phyloP scores from a whole-genome alignment of 2,329 filamentous ascomycete genomes.

The Alternaria sp. region DNA sequence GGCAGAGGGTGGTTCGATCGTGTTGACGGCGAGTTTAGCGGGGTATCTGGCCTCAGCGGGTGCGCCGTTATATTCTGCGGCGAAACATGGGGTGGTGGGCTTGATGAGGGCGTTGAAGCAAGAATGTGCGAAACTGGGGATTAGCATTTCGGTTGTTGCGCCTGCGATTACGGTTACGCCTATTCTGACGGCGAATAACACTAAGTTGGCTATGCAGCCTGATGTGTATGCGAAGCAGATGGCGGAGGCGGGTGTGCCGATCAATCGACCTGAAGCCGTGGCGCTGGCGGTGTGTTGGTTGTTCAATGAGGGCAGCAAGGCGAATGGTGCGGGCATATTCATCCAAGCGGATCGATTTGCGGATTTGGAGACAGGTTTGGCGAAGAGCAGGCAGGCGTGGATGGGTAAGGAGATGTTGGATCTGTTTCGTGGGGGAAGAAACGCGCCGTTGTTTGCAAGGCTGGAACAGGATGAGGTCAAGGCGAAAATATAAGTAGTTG shows the following conservation, averaged over 20 bases:
- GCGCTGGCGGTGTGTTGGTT: conserved; percentile 55
- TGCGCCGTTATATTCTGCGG: conserved; percentile 56
- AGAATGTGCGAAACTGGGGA: conserved; percentile 54
- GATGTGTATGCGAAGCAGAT: conserved; percentile 53
- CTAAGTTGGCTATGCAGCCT: conserved; percentile 33
- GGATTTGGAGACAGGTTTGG: conserved; percentile 56
- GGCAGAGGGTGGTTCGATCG: conserved; percentile 52
- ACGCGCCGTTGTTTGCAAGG: conserved; percentile 39
- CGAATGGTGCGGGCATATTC: conserved; percentile 55
- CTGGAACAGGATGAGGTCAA: conserved; percentile 26
- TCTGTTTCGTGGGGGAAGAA: conserved; percentile 55
- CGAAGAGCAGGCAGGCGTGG: conserved; percentile 54
- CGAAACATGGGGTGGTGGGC: conserved; percentile 60
- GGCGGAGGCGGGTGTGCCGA: conserved; percentile 53
- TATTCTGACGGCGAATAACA: conserved; percentile 47
- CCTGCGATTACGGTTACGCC: conserved; percentile 58
- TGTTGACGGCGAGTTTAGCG: conserved; percentile 57
- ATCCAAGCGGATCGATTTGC: conserved; percentile 52
- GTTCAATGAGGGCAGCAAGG: conserved; percentile 51
- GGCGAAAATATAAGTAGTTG: conserved; percentile 24
- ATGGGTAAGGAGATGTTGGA: conserved; percentile 60
- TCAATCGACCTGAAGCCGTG: conserved; percentile 55
- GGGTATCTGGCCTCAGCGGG: conserved; percentile 58
- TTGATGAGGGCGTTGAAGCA: conserved; percentile 58
- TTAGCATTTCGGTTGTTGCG: conserved; percentile 56